These are phyloP conservation scores for Plectosphaerella cucumerina DNA, from an alignment of 2,329 filamentous ascomycete genomes.

Conservation along the genomic window DNA sequence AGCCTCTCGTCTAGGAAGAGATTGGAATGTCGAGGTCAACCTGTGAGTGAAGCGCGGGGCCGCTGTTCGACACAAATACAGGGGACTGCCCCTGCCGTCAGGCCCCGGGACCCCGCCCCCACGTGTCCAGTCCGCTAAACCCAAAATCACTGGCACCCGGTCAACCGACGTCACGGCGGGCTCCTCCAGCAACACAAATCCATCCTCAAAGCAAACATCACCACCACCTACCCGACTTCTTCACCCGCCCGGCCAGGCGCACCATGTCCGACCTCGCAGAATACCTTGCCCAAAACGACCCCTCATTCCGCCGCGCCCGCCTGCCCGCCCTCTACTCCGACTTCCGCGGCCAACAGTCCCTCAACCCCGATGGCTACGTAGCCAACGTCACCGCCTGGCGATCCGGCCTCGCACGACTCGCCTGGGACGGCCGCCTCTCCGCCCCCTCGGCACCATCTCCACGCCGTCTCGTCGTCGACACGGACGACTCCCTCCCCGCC, in stretches of 20 bases:
- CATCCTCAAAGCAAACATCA: too few species aligned
- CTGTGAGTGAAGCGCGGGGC: too few species aligned
- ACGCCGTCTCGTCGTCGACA: slow-evolving; percentile 47
- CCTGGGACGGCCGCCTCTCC: slow-evolving; percentile 52
- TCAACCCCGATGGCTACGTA: slow-evolving; percentile 80
- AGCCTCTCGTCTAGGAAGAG: too few species aligned
- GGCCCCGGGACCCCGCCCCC: too few species aligned
- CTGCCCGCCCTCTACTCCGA: slow-evolving; percentile 86
- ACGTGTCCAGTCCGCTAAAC: too few species aligned
- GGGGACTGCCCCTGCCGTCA: too few species aligned
- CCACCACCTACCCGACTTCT: too few species aligned
- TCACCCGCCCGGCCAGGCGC: not conserved
- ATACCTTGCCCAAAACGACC: slow-evolving; percentile 58
- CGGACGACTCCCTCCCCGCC: slow-evolving; percentile 61
- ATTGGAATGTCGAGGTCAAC: too few species aligned
- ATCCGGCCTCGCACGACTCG: slow-evolving; percentile 65
- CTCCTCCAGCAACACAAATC: too few species aligned
- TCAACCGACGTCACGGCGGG: too few species aligned
- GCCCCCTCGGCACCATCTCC: slow-evolving; percentile 19
- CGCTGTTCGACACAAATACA: too few species aligned
- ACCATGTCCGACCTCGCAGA: slow-evolving; percentile 65
- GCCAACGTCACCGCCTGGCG: slow-evolving; percentile 81
- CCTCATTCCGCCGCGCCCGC: slow-evolving; percentile 63
- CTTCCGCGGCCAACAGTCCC: slow-evolving; percentile 67
- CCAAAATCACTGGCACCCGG: too few species aligned